Evolutionary conservation across 2,329 filamentous ascomycete genomes (phyloP).

Genomic region (Chrysoporthe austroafricana): DNA sequence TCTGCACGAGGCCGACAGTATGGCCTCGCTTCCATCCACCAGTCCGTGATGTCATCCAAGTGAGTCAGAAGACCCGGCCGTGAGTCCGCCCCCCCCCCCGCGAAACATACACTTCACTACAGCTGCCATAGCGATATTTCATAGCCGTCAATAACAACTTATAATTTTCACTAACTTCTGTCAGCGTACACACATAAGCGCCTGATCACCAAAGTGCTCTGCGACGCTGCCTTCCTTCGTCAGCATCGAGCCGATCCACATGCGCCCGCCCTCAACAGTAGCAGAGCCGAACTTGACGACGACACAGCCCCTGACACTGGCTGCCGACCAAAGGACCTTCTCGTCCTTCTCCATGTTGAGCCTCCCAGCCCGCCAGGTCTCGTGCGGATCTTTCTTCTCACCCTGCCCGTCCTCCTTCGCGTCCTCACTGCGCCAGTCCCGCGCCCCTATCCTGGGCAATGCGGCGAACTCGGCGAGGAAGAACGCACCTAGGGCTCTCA

Average conservation of each 20-base stretch:
- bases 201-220: conserved; percentile 76
- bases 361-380: conserved; percentile 59
- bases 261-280: conserved; percentile 77
- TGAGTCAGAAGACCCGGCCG: no score
- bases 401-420: conserved; percentile 42
- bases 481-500: conserved; percentile 69
- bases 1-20: no score
- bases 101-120: no score
- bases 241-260: conserved; percentile 80
- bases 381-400: conserved; percentile 45
- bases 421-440: conserved; percentile 70
- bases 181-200: conserved; percentile 73
- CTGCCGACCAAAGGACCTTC: conserved; percentile 80
- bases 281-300: conserved; percentile 88
- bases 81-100: no score
- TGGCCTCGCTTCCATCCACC: no score
- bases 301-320: conserved; percentile 78
- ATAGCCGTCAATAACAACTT: neutral
- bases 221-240: conserved; percentile 73
- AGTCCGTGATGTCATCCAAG: no score
- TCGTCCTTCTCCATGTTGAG: conserved; percentile 61
- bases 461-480: conserved; percentile 79
- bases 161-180: neutral
- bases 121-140: neutral
- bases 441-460: conserved; percentile 79